Evolutionary conservation across 2,329 filamentous ascomycete species (phyloP), one percentile per base, ranked within the genome.

Genomic region (Teratosphaeria gauchensis): DNA sequence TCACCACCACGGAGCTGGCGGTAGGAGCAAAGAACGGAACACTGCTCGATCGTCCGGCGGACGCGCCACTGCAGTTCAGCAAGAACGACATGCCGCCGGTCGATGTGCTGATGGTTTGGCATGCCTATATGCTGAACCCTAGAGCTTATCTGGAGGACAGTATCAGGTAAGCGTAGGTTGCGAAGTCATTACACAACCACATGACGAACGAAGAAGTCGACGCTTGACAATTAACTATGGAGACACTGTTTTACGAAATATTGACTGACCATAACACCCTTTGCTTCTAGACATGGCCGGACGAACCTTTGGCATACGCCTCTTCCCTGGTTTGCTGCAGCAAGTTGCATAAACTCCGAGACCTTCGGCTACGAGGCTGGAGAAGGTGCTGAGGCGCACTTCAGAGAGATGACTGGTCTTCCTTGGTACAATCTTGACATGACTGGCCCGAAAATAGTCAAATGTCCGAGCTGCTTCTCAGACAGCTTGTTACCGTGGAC

Each of bases 61-160:
- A 63, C 16, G 56, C 59, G 11, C 19, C 53, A 19, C 38, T 52
- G 35, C 56, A 56, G 12, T 51, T 65, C 19, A 42, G 59, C 16
- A 57, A 62, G 4, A 59, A 60, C 11, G 63, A 60, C 31, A 55
- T 66, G 57, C 65, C 64, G 42, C 71, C 74, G 16, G 21, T 71
- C 78, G 88, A 92, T 72, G 82, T 92, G 0, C 72, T 91, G 21
- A 88, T 92, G 86, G 84, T 92, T 0, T 89, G 86, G 85, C 89
- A 92, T 71, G 77, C 87, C 0, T 88, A 89, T 67, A 86, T 89
- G 82, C 81, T 92, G 2, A 92, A 91, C 64, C 89, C 89, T 0
- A 78, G 86, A 48, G 77, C 76, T n/a, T 92, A 85, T 68, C 80
- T 90, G 3, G 87, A 92, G 66, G 89, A 92, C 68, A 48, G 42